phyloP scores from a whole-genome alignment of 345 rosid species.

The Arabis hirsuta region DNA sequence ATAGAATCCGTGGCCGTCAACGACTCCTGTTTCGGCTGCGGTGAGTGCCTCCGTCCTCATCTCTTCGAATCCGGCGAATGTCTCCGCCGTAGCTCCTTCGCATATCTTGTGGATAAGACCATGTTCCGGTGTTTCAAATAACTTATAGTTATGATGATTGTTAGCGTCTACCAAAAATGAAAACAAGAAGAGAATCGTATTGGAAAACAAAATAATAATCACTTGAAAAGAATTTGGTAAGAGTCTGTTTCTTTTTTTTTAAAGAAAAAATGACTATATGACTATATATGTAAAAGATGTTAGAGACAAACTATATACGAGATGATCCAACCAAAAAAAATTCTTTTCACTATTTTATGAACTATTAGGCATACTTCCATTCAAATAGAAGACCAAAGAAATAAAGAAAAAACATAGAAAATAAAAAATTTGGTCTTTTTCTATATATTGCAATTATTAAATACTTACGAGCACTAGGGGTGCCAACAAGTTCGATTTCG shows the following conservation, averaged over 20 bases:
- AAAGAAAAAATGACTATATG: no score
- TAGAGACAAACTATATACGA: background rate
- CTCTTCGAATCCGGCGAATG: conserved; percentile 50
- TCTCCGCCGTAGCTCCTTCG: conserved; percentile 45
- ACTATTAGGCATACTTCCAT: background rate
- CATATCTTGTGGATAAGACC: conserved; percentile 61
- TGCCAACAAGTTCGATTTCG: conserved; percentile 45
- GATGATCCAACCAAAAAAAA: background rate
- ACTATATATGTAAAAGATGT: background rate
- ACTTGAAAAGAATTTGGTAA: background rate
- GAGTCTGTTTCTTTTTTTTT: no score
- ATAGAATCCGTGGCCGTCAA: conserved; percentile 50
- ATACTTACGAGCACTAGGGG: conserved; percentile 31
- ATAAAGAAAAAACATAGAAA: background rate
- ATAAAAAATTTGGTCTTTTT: background rate
- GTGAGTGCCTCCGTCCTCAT: conserved; percentile 54
- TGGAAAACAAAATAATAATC: background rate
- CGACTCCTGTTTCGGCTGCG: conserved; percentile 50
- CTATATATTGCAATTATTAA: background rate
- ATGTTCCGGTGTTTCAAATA: conserved; percentile 32
- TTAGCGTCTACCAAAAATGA: conserved; percentile 17
- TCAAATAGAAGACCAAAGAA: no score
- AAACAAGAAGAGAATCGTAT: background rate
- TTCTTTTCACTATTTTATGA: background rate
- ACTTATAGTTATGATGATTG: conserved; percentile 35